These are phyloP conservation scores for Acer negundo DNA, from an alignment of 345 rosid genomes.

Conservation along the genomic window DNA sequence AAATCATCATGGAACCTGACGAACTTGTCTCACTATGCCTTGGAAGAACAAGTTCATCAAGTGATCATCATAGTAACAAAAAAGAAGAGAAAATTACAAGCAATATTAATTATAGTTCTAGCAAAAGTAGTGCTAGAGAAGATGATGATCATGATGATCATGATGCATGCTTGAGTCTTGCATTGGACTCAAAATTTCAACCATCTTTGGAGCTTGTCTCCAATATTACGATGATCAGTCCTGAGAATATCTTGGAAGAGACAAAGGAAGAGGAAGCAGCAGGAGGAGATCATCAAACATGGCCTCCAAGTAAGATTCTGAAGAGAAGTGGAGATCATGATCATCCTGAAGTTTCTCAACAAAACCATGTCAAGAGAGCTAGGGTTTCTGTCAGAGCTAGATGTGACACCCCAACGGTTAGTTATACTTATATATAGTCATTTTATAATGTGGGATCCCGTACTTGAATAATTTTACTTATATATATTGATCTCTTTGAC, in stretches of 20 bases:
- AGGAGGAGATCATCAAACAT: slow-evolving; percentile 29
- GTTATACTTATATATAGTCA: background rate
- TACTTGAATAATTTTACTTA: too few relatives aligned
- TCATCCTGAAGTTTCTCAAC: slow-evolving; percentile 50
- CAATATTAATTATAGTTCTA: background rate
- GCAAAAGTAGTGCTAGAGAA: slow-evolving; percentile 21
- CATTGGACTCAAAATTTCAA: slow-evolving; percentile 44
- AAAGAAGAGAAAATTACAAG: slow-evolving; percentile 36
- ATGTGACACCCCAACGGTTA: slow-evolving; percentile 83
- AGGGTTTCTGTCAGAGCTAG: slow-evolving; percentile 92
- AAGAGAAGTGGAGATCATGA: slow-evolving; percentile 47
- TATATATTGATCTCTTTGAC: too few relatives aligned
- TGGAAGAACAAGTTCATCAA: slow-evolving; percentile 49
- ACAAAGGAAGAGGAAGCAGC: slow-evolving; percentile 42
- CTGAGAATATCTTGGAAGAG: slow-evolving; percentile 37
- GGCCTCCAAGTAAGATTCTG: slow-evolving; percentile 55
- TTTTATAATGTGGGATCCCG: too few relatives aligned
- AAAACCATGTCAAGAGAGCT: slow-evolving; percentile 64
- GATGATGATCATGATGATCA: slow-evolving; percentile 34
- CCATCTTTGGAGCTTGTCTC: slow-evolving; percentile 26
- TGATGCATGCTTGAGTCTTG: slow-evolving; percentile 45
- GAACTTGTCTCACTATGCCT: slow-evolving; percentile 77
- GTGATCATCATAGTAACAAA: slow-evolving; percentile 14
- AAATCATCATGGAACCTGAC: slow-evolving; percentile 31
- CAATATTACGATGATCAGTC: slow-evolving; percentile 25